Evolutionary conservation across 108 stramenopile species (phyloP).

Genomic region (Cyclotella cryptica): DNA sequence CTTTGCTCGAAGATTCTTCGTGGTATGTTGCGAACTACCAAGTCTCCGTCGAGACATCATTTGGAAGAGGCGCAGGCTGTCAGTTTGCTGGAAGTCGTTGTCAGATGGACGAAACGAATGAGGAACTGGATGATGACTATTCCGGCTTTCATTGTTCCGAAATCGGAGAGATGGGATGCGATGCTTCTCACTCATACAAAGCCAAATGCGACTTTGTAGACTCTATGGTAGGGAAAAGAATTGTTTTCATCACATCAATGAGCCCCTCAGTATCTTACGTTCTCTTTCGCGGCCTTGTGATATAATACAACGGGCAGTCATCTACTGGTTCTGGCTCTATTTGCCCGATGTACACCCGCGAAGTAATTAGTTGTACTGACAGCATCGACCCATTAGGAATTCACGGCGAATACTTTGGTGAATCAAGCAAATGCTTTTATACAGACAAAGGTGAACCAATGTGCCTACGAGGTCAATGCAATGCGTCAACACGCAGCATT

Average conservation of each 20-base stretch:
- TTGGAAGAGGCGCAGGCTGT: conserved; percentile 52
- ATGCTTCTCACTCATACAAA: conserved; percentile 42
- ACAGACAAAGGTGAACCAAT: conserved; percentile 40
- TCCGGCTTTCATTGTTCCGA: conserved; percentile 40
- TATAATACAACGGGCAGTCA: conserved; percentile 1
- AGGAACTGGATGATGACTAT: neutral
- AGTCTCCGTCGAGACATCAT: conserved; percentile 38
- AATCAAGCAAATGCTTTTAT: conserved; percentile 48
- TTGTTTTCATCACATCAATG: too few species aligned
- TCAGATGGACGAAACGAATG: neutral
- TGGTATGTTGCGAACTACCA: conserved; percentile 60
- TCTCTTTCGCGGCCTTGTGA: neutral
- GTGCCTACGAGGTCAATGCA: conserved; percentile 40
- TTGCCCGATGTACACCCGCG: conserved; percentile 48
- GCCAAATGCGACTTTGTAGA: conserved; percentile 48
- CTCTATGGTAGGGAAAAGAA: neutral
- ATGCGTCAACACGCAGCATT: conserved; percentile 25
- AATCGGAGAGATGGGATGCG: conserved; percentile 44
- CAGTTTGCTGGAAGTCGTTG: conserved; percentile 51
- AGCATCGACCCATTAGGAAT: conserved; percentile 2
- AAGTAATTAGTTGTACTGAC: conserved; percentile 36
- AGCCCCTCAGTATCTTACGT: too few species aligned
- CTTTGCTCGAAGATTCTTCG: conserved; percentile 56
- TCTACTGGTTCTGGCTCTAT: neutral
- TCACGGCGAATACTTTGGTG: conserved; percentile 40